Percentiles rank a stretch among this genome's conserved stretches.
These are phyloP conservation scores for Trichoderma sp. DNA, from an alignment of 2,329 filamentous ascomycete genomes.

Conservation along the genomic window DNA sequence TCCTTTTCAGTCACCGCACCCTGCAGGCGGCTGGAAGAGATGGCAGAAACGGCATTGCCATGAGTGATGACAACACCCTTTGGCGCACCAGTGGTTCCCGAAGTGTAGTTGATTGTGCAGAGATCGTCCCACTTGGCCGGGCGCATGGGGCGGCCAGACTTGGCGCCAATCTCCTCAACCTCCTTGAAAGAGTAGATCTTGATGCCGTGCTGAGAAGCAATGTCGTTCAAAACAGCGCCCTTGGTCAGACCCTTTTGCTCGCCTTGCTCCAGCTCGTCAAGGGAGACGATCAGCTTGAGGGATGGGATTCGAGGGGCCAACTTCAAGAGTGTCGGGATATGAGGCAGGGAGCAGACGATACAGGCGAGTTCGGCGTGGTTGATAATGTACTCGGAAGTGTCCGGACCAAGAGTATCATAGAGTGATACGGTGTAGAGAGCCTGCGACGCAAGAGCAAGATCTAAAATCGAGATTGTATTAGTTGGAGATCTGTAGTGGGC, in stretches of 20 bases:
- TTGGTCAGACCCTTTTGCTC: slow-evolving; percentile 80
- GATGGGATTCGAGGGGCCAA: slow-evolving; percentile 73
- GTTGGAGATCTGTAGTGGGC: neutral
- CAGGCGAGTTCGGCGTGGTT: slow-evolving; percentile 79
- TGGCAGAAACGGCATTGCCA: slow-evolving; percentile 73
- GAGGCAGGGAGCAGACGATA: slow-evolving; percentile 76
- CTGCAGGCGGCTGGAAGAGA: slow-evolving; percentile 61
- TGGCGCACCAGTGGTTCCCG: slow-evolving; percentile 78
- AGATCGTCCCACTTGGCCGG: slow-evolving; percentile 74
- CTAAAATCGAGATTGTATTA: slow-evolving; percentile 44
- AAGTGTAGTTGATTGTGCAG: slow-evolving; percentile 90
- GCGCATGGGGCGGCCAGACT: slow-evolving; percentile 68
- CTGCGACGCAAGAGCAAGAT: slow-evolving; percentile 85
- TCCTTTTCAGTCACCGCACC: slow-evolving; percentile 55
- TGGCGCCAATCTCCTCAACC: slow-evolving; percentile 78
- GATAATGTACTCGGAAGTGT: slow-evolving; percentile 92
- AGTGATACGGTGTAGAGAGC: slow-evolving; percentile 87
- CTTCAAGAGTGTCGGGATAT: slow-evolving; percentile 80
- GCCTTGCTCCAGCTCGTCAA: slow-evolving; percentile 80
- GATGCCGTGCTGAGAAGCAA: slow-evolving; percentile 74
- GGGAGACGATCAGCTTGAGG: slow-evolving; percentile 83
- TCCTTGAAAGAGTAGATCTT: slow-evolving; percentile 76
- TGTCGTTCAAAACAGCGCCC: slow-evolving; percentile 69
- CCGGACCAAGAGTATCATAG: slow-evolving; percentile 92
- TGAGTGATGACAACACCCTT: slow-evolving; percentile 87